Evolutionary conservation across 768 basidiomycete genomes (phyloP).

Genomic region (Termitomyces sp.): DNA sequence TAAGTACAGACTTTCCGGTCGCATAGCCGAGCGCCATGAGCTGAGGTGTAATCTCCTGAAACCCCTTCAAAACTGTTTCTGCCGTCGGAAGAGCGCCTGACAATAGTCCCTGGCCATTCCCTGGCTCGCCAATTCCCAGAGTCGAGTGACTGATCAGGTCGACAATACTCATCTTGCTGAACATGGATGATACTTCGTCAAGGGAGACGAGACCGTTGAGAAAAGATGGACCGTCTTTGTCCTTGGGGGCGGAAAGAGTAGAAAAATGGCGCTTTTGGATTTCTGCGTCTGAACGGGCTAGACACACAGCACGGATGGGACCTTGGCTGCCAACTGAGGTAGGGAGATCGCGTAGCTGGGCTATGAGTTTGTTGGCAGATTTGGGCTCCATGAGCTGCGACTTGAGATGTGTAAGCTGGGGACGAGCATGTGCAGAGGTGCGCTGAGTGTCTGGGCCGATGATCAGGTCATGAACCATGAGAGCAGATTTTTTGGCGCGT

Average conservation of each 20-base stretch:
- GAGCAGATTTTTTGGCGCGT: constrained; percentile 58
- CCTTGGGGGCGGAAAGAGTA: constrained; percentile 25
- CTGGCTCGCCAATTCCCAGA: constrained; percentile 72
- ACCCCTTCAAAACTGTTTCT: constrained; percentile 61
- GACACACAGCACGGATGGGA: constrained; percentile 77
- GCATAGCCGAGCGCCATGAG: constrained; percentile 76
- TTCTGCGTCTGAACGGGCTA: constrained; percentile 58
- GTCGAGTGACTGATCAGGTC: constrained; percentile 55
- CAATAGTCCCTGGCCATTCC: constrained; percentile 57
- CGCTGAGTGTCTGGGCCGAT: constrained; percentile 42
- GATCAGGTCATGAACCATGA: constrained; percentile 62
- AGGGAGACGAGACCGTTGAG: constrained; percentile 44
- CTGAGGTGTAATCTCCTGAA: constrained; percentile 68
- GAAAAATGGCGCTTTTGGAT: constrained; percentile 55
- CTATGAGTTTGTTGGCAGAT: constrained; percentile 64
- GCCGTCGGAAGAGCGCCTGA: constrained; percentile 75
- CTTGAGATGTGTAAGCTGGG: constrained; percentile 60
- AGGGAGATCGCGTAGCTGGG: constrained; percentile 63
- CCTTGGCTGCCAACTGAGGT: constrained; percentile 28
- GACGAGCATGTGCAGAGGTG: constrained; percentile 35
- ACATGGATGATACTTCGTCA: constrained; percentile 39
- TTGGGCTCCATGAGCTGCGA: constrained; percentile 61
- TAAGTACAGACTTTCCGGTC: constrained; percentile 55
- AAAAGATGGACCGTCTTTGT: constrained; percentile 10
- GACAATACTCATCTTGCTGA: constrained; percentile 59